Evolutionary conservation across 176 grass and related monocot species (phyloP), one percentile per base, ranked within the genome.

Genomic region (Carex parvula): DNA sequence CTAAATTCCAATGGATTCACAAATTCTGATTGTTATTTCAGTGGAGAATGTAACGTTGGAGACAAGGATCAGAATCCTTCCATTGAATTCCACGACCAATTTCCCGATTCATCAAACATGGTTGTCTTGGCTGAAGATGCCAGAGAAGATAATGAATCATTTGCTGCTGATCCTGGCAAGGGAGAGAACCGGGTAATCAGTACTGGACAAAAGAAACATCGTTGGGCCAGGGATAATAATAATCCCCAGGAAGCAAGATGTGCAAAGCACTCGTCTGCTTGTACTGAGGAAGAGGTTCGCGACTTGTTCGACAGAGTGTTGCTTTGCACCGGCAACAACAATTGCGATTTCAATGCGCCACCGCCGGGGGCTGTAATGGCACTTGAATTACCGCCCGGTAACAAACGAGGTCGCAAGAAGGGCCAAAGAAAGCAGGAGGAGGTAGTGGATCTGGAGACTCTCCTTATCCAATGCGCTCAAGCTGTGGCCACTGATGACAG

Each of bases 321-420:
- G 54, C 78, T 80, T 80, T 80, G 78, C 78, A 80, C 16, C 4
- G 67, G 37, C 67, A 61, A 62, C 14, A 37, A 62, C 30, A 62
- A 16, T 80, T 80, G 78, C 7, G 78, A 80, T 60, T 80, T 80
- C 78, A 80, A 80, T 18, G 54, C 30, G 8, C 78, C 78, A 35
- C 58, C 58, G 0, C 32, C 54, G 2, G 53, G 58, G 8, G 78
- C 54, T 60, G 54, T 41, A 41, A 11, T 10, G 78, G 56, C 12
- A 6, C 29, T 59, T 3, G 53, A 32, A 8, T 32, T 59, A 33
- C 52, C 58, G 14, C 78, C 54, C 1, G 78, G 78, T n/a, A 80
- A 80, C 54, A 80, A 80, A 80, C 29, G 78, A 8, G 78, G 78
- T 29, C 46, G 78, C 15, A 80, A 80, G 78, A 80, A 80, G 29